Conservation (phyloP, 2,329 filamentous ascomycete genomes). For the Venturia nashicola region DNA sequence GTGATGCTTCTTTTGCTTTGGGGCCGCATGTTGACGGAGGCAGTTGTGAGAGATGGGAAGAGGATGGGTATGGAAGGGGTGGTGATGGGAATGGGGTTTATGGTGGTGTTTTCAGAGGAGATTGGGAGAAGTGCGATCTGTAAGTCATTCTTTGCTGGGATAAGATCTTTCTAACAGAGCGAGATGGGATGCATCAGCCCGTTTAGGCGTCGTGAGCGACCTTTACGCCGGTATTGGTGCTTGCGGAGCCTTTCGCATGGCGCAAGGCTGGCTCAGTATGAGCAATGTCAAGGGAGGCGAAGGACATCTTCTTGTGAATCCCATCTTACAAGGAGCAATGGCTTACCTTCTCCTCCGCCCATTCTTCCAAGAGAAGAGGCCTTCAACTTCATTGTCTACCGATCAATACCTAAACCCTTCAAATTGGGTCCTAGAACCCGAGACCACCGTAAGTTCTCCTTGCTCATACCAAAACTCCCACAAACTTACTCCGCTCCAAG, state of each 20-base stretch:
- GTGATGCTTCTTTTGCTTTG: conserved; percentile 37
- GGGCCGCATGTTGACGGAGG: conserved; percentile 47
- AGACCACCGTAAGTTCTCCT: conserved; percentile 6
- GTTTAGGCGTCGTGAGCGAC: conserved; percentile 58
- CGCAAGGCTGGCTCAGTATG: conserved; percentile 82
- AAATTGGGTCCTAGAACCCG: conserved; percentile 49
- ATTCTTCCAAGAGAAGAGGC: conserved; percentile 54
- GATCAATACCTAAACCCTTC: conserved; percentile 32
- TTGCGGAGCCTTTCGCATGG: conserved; percentile 76
- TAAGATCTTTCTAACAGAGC: background rate
- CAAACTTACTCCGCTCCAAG: conserved; percentile 14
- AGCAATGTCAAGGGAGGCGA: conserved; percentile 59
- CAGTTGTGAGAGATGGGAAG: conserved; percentile 39
- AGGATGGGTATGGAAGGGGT: conserved; percentile 46
- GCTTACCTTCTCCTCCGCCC: conserved; percentile 73
- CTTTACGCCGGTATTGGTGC: conserved; percentile 71
- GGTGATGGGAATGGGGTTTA: conserved; percentile 44
- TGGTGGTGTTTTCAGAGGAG: conserved; percentile 56
- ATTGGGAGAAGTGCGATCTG: conserved; percentile 72
- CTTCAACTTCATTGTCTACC: conserved; percentile 24
- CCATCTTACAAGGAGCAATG: conserved; percentile 60
- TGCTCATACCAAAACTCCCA: background rate
- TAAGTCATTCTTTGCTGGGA: background rate
- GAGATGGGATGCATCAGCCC: conserved; percentile 57
- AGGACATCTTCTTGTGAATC: conserved; percentile 74